Evolutionary conservation across 345 rosid genomes (phyloP).

Genomic region (Citropsis articulata): DNA sequence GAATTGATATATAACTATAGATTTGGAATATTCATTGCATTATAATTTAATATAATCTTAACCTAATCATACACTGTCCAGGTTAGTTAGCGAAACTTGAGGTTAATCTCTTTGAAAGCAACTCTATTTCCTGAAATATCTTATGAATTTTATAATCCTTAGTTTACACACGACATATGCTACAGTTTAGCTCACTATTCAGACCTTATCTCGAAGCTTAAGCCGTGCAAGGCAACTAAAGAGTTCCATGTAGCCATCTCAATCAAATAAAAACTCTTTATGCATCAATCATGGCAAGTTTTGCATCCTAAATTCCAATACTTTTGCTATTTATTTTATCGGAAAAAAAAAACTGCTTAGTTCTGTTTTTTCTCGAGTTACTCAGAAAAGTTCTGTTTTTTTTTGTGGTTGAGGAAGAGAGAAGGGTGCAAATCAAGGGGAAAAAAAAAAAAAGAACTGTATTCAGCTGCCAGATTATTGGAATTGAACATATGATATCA

Average conservation of each 20-base stretch:
- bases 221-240: neutral
- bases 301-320: conserved; percentile 13
- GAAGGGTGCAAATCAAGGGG: neutral
- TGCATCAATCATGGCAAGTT: neutral
- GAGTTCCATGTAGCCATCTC: conserved; percentile 10
- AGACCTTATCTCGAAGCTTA: conserved; percentile 11
- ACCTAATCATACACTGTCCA: conserved; percentile 2
- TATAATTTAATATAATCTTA: neutral
- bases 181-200: conserved; percentile 19
- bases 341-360: neutral
- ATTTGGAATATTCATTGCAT: neutral
- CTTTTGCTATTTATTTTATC: neutral
- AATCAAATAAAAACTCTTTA: neutral
- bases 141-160: neutral
- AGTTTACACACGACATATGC: neutral
- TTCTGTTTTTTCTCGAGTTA: neutral
- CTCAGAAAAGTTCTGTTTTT: neutral
- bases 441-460: neutral
- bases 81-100: neutral
- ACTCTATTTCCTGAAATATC: neutral
- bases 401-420: neutral
- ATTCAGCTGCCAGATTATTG: neutral
- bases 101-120: conserved; percentile 21
- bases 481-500: conserved; percentile 2
- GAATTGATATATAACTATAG: neutral